phyloP scores from a whole-genome alignment of 2,329 filamentous ascomycete genomes.

The Lachnellula occidentalis region DNA sequence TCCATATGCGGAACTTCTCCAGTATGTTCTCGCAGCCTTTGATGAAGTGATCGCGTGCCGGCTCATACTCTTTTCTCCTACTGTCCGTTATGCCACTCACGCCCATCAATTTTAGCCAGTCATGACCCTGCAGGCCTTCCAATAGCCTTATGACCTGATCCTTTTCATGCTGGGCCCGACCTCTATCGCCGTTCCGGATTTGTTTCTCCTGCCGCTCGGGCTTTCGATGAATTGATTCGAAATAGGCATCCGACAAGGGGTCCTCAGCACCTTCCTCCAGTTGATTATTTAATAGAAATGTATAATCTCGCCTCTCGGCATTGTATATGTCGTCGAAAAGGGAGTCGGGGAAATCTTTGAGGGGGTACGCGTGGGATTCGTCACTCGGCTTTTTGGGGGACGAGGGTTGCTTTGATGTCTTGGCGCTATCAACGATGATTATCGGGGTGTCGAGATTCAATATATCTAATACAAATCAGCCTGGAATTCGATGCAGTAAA shows the following conservation, averaged over 20 bases:
- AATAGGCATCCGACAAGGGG: conserved; percentile 51
- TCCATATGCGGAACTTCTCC: conserved; percentile 84
- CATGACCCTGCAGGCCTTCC: conserved; percentile 80
- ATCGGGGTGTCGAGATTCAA: conserved; percentile 69
- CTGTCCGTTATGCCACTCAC: conserved; percentile 75
- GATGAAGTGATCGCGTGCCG: conserved; percentile 80
- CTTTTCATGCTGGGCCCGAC: conserved; percentile 60
- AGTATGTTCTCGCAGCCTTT: conserved; percentile 75
- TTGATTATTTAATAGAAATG: conserved; percentile 43
- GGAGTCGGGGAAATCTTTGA: conserved; percentile 50
- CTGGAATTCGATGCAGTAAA: conserved; percentile 4
- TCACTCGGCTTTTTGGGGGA: conserved; percentile 12
- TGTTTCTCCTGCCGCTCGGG: conserved; percentile 56
- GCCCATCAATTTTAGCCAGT: conserved; percentile 91
- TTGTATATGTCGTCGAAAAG: conserved; percentile 53
- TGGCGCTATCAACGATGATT: conserved; percentile 55
- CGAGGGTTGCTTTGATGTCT: conserved; percentile 22
- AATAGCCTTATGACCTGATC: conserved; percentile 62
- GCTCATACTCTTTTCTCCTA: conserved; percentile 80
- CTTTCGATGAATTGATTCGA: conserved; percentile 49
- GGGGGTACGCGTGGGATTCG: conserved; percentile 30
- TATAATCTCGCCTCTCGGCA: conserved; percentile 51
- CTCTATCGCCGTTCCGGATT: conserved; percentile 59
- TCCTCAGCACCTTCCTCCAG: conserved; percentile 39
- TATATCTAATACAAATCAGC: conserved; percentile 50